Evolutionary conservation across 2,329 filamentous ascomycete genomes (phyloP), one percentile per base, ranked within the genome.

Genomic region (Cytospora piceicola): DNA sequence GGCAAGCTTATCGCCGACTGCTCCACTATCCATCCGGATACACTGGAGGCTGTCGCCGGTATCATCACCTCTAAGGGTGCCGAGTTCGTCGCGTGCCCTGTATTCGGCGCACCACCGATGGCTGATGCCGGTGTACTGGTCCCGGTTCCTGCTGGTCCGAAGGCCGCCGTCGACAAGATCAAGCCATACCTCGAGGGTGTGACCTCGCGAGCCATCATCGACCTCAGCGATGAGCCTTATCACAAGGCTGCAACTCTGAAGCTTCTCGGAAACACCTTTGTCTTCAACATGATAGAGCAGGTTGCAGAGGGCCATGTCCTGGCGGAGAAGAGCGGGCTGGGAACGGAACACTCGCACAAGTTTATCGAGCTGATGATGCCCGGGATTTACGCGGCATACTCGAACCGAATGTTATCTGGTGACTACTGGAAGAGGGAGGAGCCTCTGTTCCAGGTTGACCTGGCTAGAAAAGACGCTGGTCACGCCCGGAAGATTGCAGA

Each of bases 21-120:
- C 82, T 95, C 92, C 4, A 97, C 93, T 30, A 86, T 97, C 42
- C 91, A 95, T 76, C 93, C 94, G 0, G 90, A 94, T 63, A 93
- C 91, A 4, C 91, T 91, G 1, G 85, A 91, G 67, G 82, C 81
- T 30, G 77, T 92, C 3, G 88, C 88, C 30, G 81, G 86, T 70
- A 80, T 77, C 30, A 79, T 90, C 67, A 79, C 80, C 15, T 81
- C 75, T 1, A 82, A 82, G 29, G 90, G 90, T 7, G 92, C 85
- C 2, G 82, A 88, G 49, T 96, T 96, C 73, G 86, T 96, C 22
- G 90, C 91, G 0, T 83, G 80, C 6, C 83, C 83, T 22, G 87
- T 94, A 5, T 93, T 93, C 72, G 90, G 90, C 7, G 88, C 88
- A 1, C 88, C 90, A 2, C 84, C 87, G 9, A 87, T 88, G 82